Evolutionary conservation across 169 alveolate genomes (phyloP), one percentile per base, ranked within the genome.

Genomic region (Plasmodium relictum): DNA sequence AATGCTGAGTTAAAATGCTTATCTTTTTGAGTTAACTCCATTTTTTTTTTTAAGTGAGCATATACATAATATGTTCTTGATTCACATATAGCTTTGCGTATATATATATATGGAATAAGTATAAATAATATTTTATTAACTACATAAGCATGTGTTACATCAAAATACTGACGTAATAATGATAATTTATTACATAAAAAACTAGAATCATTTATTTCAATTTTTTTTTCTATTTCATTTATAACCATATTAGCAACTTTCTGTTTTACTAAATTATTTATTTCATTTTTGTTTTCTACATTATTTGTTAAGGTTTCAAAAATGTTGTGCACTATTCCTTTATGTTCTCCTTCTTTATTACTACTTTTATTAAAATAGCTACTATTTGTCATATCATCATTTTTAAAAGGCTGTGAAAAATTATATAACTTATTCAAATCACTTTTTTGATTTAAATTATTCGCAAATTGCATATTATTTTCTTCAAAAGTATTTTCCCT

Each of bases 1-100:
- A 76, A 76, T 7, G 89, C 48, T n/a, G 90, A 66, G 1, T 24
- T 37, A 18, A 16, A 80, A 10, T 9, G 65, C 14, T 50, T 44
- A 56, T 31, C 39, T 26, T 80, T 73, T n/a, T 14, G 31, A 12
- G 31, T 48, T 5, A 42, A 58, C 18, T 71, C 76, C 73, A 80
- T 80, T 71, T 66, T 80, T 41, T 59, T 66, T 42, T 80, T 71
- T 48, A 80, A 65, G 24, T 80, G 90, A 22, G 26, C 68, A 80
- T 80, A 80, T 42, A 80, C 90, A 80, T 80, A 80, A 41, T 80
- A 80, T 5, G 90, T 80, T 59, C 90, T 31, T 0, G 90, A 80
- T 70, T 80, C 90, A 68, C 78, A 80, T 16, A 80, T 41, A 6
- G 90, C 90, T 22, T 54, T 80, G 18, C 80, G 83, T 66, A 80